Evolutionary conservation across 2,329 filamentous ascomycete species (phyloP).

Genomic region (Cyclaneusma minus): DNA sequence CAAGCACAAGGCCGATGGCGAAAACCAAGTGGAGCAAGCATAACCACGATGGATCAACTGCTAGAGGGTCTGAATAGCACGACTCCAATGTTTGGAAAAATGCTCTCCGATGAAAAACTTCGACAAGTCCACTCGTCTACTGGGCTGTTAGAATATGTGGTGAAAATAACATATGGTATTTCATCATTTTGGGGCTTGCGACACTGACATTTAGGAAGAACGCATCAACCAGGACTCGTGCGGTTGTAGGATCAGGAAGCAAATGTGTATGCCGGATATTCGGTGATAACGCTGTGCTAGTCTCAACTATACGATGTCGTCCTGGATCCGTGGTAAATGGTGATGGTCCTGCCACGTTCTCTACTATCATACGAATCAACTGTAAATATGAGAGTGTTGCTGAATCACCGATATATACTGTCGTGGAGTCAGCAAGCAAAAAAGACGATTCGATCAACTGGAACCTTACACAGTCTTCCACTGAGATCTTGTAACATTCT

Average conservation of each 20-base stretch:
- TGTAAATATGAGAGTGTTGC: slow-evolving; percentile 45
- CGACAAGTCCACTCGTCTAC: slow-evolving; percentile 43
- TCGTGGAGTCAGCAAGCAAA: slow-evolving; percentile 5
- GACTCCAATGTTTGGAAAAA: slow-evolving; percentile 33
- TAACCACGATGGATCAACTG: slow-evolving; percentile 31
- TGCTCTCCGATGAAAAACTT: slow-evolving; percentile 36
- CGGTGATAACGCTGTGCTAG: slow-evolving; percentile 29
- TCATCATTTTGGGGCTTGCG: too few species aligned
- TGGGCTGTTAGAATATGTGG: slow-evolving; percentile 3
- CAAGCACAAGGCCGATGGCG: slow-evolving; percentile 44
- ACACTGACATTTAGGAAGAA: slow-evolving; percentile 44
- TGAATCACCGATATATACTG: slow-evolving; percentile 48
- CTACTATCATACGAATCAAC: slow-evolving; percentile 43
- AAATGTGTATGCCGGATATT: slow-evolving; percentile 31
- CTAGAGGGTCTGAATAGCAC: slow-evolving; percentile 38
- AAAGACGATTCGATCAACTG: not conserved
- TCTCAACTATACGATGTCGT: slow-evolving; percentile 40
- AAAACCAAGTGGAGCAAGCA: slow-evolving; percentile 47
- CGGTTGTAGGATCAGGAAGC: slow-evolving; percentile 38
- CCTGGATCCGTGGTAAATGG: slow-evolving; percentile 40
- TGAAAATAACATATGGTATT: slow-evolving; percentile 1
- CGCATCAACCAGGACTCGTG: slow-evolving; percentile 36
- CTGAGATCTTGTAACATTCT: slow-evolving; percentile 44
- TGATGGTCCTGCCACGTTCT: slow-evolving; percentile 34
- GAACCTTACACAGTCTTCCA: slow-evolving; percentile 35